phyloP scores from a whole-genome alignment of 176 grass and related monocot species.

The Ananas comosus region DNA sequence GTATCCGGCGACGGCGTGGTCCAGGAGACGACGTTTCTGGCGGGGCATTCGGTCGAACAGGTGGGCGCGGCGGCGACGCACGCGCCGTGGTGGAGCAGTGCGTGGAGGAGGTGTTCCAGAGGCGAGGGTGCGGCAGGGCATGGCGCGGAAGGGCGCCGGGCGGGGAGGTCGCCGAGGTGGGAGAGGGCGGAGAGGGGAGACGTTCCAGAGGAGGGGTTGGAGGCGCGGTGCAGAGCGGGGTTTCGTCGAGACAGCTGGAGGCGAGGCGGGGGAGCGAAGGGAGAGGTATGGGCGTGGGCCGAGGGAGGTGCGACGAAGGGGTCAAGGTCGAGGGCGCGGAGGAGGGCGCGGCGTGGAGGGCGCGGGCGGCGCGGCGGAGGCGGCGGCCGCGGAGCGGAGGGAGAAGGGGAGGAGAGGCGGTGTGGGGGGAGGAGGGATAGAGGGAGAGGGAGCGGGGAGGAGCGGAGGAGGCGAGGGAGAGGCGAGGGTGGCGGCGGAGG shows the following conservation, averaged over 20 bases:
- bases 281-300: constrained; percentile 16
- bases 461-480: constrained; percentile 12
- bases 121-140: neutral
- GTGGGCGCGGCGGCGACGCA: neutral
- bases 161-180: neutral
- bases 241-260: constrained; percentile 14
- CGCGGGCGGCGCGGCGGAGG: neutral
- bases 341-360: constrained; percentile 14
- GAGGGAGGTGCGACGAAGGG: constrained; percentile 18
- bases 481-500: neutral
- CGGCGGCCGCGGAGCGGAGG: neutral
- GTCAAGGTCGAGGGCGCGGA: constrained; percentile 10
- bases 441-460: neutral
- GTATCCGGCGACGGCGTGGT: constrained; percentile 6
- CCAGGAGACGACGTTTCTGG: constrained; percentile 24
- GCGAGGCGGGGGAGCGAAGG: neutral
- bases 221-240: constrained; percentile 8
- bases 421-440: constrained; percentile 1
- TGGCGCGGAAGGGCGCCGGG: constrained; percentile 5
- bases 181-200: constrained; percentile 4
- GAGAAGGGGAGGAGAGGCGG: neutral
- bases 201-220: constrained; percentile 15
- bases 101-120: constrained; percentile 18
- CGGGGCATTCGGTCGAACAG: constrained; percentile 12
- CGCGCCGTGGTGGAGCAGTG: neutral